A percentile compares a stretch with the other conserved stretches of the same genome.
These are phyloP conservation scores for Paralagenidium karlingii DNA, from an alignment of 352 stramenopile species.

Conservation along the genomic window DNA sequence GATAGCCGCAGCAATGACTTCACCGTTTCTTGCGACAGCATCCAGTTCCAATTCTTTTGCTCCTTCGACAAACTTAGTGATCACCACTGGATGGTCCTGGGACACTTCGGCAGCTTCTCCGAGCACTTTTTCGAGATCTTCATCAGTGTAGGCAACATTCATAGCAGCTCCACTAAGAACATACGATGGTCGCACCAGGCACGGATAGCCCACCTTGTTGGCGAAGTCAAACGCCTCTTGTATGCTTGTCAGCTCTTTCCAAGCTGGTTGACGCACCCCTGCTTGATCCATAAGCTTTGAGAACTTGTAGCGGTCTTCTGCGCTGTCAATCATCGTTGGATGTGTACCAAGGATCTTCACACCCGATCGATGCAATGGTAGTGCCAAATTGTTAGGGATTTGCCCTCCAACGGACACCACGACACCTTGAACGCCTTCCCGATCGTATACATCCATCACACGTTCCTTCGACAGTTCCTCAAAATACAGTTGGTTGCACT, in stretches of 20 bases:
- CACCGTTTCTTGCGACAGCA: slow-evolving; percentile 77
- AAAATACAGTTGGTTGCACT: slow-evolving; percentile 97
- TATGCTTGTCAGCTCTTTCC: slow-evolving; percentile 85
- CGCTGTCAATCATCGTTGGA: slow-evolving; percentile 91
- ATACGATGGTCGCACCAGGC: slow-evolving; percentile 95
- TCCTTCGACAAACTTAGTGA: slow-evolving; percentile 93
- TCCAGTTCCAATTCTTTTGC: slow-evolving; percentile 92
- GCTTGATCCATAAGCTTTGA: slow-evolving; percentile 93
- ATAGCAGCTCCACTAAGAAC: slow-evolving; percentile 97
- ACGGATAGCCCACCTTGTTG: slow-evolving; percentile 88
- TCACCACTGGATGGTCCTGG: slow-evolving; percentile 94
- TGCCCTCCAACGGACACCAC: slow-evolving; percentile 92
- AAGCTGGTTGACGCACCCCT: slow-evolving; percentile 70
- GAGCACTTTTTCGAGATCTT: slow-evolving; percentile 81
- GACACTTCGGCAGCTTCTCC: slow-evolving; percentile 89
- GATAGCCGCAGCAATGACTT: slow-evolving; percentile 84
- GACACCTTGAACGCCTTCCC: slow-evolving; percentile 75
- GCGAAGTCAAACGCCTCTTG: slow-evolving; percentile 89
- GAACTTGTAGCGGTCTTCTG: slow-evolving; percentile 92
- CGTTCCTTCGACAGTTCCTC: slow-evolving; percentile 91
- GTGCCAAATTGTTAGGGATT: slow-evolving; percentile 94
- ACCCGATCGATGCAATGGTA: slow-evolving; percentile 81
- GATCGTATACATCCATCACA: slow-evolving; percentile 92
- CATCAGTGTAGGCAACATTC: slow-evolving; percentile 93
- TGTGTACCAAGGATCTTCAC: slow-evolving; percentile 76